Percentiles rank a stretch among this genome's conserved stretches.
These are phyloP conservation scores for Discostella stelligera DNA, from an alignment of 352 stramenopile species.

Conservation along the genomic window DNA sequence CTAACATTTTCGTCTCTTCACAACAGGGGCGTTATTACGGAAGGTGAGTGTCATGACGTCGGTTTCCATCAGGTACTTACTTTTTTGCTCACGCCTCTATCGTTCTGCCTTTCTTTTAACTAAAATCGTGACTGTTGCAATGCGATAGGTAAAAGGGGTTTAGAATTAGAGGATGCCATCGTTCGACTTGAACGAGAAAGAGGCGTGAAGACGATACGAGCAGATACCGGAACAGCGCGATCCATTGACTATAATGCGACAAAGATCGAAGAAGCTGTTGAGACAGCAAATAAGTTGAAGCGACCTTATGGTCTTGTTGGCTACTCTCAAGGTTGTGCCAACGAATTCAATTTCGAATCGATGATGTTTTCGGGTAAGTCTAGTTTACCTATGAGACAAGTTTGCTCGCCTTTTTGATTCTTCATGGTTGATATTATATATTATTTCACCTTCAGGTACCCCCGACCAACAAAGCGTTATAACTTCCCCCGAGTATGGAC, in stretches of 20 bases:
- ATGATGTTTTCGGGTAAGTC: conserved; percentile 64
- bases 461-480: conserved; percentile 74
- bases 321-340: conserved; percentile 82
- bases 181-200: conserved; percentile 69
- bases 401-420: conserved; percentile 7
- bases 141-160: conserved; percentile 55
- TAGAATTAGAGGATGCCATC: conserved; percentile 72
- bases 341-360: conserved; percentile 79
- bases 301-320: conserved; percentile 76
- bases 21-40: conserved; percentile 73
- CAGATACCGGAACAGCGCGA: conserved; percentile 79
- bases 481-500: conserved; percentile 40
- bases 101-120: neutral
- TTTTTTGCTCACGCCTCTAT: neutral
- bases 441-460: conserved; percentile 50
- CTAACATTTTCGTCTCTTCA: neutral
- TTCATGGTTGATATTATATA: neutral
- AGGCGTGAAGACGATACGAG: conserved; percentile 73
- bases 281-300: conserved; percentile 56
- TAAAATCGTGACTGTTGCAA: neutral
- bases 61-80: neutral
- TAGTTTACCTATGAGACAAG: neutral
- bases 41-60: conserved; percentile 38
- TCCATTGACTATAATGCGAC: conserved; percentile 81
- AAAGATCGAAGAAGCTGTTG: conserved; percentile 80